Evolutionary conservation across 2,329 filamentous ascomycete species (phyloP).

Genomic region (Fusarium sp.): DNA sequence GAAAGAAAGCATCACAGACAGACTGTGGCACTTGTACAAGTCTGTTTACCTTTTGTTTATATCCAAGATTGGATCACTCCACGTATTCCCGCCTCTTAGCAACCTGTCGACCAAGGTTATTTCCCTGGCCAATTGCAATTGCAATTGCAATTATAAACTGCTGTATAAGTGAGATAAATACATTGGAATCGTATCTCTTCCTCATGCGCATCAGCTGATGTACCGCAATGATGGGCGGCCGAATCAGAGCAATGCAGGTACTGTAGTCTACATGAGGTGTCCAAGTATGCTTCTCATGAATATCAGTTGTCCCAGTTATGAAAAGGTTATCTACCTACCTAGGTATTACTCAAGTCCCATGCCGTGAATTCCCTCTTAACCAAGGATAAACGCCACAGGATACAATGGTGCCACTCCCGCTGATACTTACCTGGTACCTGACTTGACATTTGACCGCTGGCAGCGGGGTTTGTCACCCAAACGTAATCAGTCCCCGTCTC

Average conservation of each 20-base stretch:
- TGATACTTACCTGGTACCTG: background rate
- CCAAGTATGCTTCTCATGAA: too few species aligned
- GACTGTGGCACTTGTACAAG: background rate
- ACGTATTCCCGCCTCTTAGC: too few species aligned
- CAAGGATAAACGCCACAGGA: background rate
- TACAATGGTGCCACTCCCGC: slow-evolving; percentile 13
- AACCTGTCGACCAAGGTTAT: too few species aligned
- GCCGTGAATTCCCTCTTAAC: slow-evolving; percentile 1
- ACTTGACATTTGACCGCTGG: background rate
- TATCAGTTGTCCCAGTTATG: too few species aligned
- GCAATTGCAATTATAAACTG: too few species aligned
- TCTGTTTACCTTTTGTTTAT: background rate
- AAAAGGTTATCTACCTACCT: too few species aligned
- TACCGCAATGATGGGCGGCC: background rate
- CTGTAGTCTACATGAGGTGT: too few species aligned
- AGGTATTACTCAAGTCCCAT: background rate
- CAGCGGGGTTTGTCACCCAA: slow-evolving; percentile 30
- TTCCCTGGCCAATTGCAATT: too few species aligned
- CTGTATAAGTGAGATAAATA: too few species aligned
- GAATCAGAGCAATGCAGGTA: background rate
- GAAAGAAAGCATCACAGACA: background rate
- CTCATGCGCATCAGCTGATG: too few species aligned
- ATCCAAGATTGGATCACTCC: background rate
- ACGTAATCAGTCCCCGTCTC: slow-evolving; percentile 30
- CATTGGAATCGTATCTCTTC: too few species aligned